A percentile compares a stretch with the other conserved stretches of the same genome.
phyloP scores from a whole-genome alignment of 495 filamentous ascomycete genomes.

The Podospora tetraspora region DNA sequence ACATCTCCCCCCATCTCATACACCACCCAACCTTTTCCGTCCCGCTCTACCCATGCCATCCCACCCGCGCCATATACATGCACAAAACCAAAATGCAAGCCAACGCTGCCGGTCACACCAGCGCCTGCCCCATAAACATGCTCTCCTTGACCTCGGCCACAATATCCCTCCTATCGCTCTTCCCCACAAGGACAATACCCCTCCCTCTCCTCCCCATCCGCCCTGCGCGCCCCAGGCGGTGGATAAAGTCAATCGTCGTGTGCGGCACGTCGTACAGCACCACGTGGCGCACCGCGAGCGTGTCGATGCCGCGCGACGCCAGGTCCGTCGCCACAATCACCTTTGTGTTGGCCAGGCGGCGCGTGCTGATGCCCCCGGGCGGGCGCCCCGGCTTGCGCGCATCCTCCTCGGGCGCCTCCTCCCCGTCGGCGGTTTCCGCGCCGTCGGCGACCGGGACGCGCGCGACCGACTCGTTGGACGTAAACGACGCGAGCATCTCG shows the following conservation, averaged over 20 bases:
- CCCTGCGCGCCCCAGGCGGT: constrained; percentile 83
- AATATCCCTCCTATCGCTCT: constrained; percentile 80
- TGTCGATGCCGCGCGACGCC: constrained; percentile 89
- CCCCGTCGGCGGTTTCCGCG: not conserved
- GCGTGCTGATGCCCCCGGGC: constrained; percentile 21
- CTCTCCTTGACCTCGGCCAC: constrained; percentile 89
- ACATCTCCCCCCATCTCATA: not conserved
- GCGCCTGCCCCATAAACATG: constrained; percentile 85
- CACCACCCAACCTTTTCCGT: not conserved
- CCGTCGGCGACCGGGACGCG: constrained; percentile 9
- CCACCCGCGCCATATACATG: not conserved
- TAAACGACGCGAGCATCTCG: constrained; percentile 74
- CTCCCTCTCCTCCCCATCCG: constrained; percentile 88
- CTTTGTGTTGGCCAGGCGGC: constrained; percentile 59
- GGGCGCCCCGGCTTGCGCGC: constrained; percentile 11
- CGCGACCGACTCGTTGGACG: constrained; percentile 40
- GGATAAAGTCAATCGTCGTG: constrained; percentile 94
- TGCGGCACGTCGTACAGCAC: constrained; percentile 94
- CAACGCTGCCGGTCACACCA: constrained; percentile 29
- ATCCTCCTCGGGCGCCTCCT: constrained; percentile 4
- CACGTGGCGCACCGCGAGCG: constrained; percentile 83
- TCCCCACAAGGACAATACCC: constrained; percentile 85
- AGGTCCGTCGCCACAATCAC: constrained; percentile 94
- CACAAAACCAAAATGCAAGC: not conserved
- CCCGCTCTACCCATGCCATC: not conserved